Evolutionary conservation across 768 basidiomycete genomes (phyloP).

Genomic region (Pisolithus marmoratus): DNA sequence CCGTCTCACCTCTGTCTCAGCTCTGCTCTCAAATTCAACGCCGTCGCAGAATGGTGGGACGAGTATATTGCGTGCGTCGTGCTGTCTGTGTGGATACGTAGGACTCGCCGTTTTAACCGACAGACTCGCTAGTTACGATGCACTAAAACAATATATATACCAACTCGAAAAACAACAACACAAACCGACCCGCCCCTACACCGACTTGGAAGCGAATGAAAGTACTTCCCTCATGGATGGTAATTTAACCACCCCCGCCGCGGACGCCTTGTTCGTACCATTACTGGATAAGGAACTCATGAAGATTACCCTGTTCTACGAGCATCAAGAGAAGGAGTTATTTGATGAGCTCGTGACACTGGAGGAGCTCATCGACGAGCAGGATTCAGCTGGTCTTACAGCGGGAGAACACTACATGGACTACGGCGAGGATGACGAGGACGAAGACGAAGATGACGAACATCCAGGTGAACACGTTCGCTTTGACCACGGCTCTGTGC

Average conservation of each 20-base stretch:
- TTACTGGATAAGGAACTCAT: slow-evolving; percentile 77
- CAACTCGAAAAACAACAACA: slow-evolving; percentile 76
- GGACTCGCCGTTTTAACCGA: background rate
- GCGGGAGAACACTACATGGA: slow-evolving; percentile 49
- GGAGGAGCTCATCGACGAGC: slow-evolving; percentile 49
- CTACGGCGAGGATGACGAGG: slow-evolving; percentile 43
- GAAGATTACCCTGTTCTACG: slow-evolving; percentile 80
- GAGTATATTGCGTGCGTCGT: slow-evolving; percentile 77
- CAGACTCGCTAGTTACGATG: slow-evolving; percentile 58
- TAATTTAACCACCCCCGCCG: slow-evolving; percentile 29
- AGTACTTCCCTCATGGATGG: slow-evolving; percentile 46
- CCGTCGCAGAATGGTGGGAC: slow-evolving; percentile 89
- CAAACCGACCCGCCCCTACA: slow-evolving; percentile 32
- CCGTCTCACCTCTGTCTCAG: slow-evolving; percentile 27
- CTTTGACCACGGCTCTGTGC: slow-evolving; percentile 26
- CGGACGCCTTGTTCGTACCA: slow-evolving; percentile 61
- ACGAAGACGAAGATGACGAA: slow-evolving; percentile 56
- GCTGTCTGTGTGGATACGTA: background rate
- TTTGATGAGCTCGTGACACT: slow-evolving; percentile 52
- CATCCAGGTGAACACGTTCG: slow-evolving; percentile 26
- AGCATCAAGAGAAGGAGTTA: slow-evolving; percentile 68
- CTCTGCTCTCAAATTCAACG: slow-evolving; percentile 86
- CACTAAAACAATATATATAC: slow-evolving; percentile 80
- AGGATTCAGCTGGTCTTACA: slow-evolving; percentile 55
- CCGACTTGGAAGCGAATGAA: slow-evolving; percentile 66